Evolutionary conservation across 2,329 filamentous ascomycete species (phyloP).

Genomic region (Hypoxylon sp.): DNA sequence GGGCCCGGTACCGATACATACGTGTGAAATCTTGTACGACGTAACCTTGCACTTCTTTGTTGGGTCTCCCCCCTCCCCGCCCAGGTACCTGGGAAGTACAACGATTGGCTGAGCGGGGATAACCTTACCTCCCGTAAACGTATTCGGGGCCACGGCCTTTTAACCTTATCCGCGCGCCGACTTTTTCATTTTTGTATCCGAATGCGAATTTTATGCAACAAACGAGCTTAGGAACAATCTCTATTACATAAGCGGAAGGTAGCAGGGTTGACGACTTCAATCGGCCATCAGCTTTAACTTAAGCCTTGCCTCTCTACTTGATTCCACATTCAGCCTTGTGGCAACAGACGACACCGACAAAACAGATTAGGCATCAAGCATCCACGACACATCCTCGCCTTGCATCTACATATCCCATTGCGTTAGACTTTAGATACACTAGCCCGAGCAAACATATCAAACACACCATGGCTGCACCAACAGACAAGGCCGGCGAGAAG

Average conservation of each 20-base stretch:
- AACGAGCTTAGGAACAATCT: slow-evolving; percentile 12
- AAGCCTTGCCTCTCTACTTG: slow-evolving; percentile 26
- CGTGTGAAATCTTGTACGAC: slow-evolving; percentile 20
- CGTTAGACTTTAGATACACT: background rate
- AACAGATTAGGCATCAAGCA: slow-evolving; percentile 1
- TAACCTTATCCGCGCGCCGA: slow-evolving; percentile 20
- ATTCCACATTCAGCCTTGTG: slow-evolving; percentile 34
- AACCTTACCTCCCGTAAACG: slow-evolving; percentile 12
- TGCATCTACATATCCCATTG: background rate
- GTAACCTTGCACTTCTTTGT: slow-evolving; percentile 2
- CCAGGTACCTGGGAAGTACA: slow-evolving; percentile 1
- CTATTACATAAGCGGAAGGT: slow-evolving; percentile 16
- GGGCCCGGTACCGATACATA: too few species aligned
- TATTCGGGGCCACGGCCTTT: slow-evolving; percentile 20
- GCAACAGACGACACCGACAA: slow-evolving; percentile 13
- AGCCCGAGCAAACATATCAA: slow-evolving; percentile 1
- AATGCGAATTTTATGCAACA: slow-evolving; percentile 20
- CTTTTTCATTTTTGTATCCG: background rate
- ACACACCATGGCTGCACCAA: slow-evolving; percentile 46
- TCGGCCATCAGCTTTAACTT: slow-evolving; percentile 17
- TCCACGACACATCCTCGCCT: background rate
- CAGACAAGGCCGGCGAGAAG: slow-evolving; percentile 56
- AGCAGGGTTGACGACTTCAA: slow-evolving; percentile 28
- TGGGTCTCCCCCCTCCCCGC: background rate
- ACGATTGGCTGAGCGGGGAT: slow-evolving; percentile 36